Evolutionary conservation across 2,329 filamentous ascomycete genomes (phyloP).

Genomic region (Biscogniauxia marginata): DNA sequence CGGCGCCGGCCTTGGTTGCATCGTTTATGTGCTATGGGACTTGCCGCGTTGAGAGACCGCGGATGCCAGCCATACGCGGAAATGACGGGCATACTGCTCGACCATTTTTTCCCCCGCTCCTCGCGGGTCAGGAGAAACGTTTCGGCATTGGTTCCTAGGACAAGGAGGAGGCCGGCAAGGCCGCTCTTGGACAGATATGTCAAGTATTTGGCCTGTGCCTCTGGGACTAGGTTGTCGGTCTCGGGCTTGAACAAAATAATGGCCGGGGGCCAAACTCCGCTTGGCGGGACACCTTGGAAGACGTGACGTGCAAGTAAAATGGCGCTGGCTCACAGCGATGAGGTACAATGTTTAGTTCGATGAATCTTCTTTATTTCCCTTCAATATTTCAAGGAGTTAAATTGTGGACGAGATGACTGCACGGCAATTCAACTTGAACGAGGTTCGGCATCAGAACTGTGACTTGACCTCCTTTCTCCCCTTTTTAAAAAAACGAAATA

Average conservation of each 20-base stretch:
- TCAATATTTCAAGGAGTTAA: too few species aligned
- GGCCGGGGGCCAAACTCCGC: conserved; percentile 43
- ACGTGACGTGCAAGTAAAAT: too few species aligned
- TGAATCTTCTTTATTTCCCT: too few species aligned
- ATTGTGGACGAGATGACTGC: too few species aligned
- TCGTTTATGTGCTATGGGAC: conserved; percentile 57
- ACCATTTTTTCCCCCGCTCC: conserved; percentile 42
- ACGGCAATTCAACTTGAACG: too few species aligned
- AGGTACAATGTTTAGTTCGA: too few species aligned
- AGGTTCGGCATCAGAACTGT: too few species aligned
- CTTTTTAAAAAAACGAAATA: too few species aligned
- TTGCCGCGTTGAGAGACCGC: conserved; percentile 62
- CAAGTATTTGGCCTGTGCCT: conserved; percentile 44
- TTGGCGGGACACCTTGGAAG: conserved; percentile 4
- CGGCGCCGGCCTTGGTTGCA: conserved; percentile 54
- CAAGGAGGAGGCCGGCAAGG: conserved; percentile 10
- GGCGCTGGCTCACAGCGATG: too few species aligned
- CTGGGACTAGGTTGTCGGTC: conserved; percentile 42
- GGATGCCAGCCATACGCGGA: conserved; percentile 59
- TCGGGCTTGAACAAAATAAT: conserved; percentile 47
- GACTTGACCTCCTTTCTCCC: too few species aligned
- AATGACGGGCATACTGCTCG: conserved; percentile 36
- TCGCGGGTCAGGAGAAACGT: conserved; percentile 48
- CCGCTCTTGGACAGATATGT: conserved; percentile 38
- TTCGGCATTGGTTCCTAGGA: conserved; percentile 20